Conservation (phyloP, 768 basidiomycete species). For the Epithele typhae region DNA sequence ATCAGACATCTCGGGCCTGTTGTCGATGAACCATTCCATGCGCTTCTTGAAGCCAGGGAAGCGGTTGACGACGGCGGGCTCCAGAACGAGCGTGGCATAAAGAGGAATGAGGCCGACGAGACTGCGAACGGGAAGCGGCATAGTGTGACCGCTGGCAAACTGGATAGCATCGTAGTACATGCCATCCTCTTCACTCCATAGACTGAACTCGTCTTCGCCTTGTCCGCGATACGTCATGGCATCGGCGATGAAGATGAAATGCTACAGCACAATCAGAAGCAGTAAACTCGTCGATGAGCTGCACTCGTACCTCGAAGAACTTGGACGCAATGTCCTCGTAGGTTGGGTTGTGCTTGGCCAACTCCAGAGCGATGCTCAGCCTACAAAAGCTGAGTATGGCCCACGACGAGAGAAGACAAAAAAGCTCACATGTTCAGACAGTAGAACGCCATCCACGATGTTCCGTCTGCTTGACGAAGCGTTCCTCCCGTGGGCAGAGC, state of each 20-base stretch:
- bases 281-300: constrained; percentile 2
- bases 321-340: constrained; percentile 99
- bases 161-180: constrained; percentile 99
- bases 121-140: constrained; percentile 91
- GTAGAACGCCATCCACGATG: constrained; percentile 99
- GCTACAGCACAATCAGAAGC: constrained; percentile 38
- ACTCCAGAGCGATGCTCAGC: constrained; percentile 94
- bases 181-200: constrained; percentile 97
- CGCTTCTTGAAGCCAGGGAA: constrained; percentile 99
- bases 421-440: constrained; percentile 82
- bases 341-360: constrained; percentile 95
- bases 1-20: constrained; percentile 80
- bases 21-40: constrained; percentile 97
- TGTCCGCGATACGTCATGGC: constrained; percentile 87
- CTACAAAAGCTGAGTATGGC: constrained; percentile 32
- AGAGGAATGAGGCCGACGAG: constrained; percentile 97
- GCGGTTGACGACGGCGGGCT: constrained; percentile 81
- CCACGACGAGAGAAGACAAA: constrained; percentile 2
- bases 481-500: constrained; percentile 91
- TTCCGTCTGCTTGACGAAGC: constrained; percentile 96
- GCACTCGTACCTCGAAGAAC: constrained; percentile 84
- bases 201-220: constrained; percentile 71
- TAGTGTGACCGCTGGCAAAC: constrained; percentile 73
- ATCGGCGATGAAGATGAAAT: constrained; percentile 97
- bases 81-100: constrained; percentile 91